A percentile compares a stretch with the other conserved stretches of the same genome.
Conservation (phyloP, 164 flowering plant species). For the Vitis rotundifolia region DNA sequence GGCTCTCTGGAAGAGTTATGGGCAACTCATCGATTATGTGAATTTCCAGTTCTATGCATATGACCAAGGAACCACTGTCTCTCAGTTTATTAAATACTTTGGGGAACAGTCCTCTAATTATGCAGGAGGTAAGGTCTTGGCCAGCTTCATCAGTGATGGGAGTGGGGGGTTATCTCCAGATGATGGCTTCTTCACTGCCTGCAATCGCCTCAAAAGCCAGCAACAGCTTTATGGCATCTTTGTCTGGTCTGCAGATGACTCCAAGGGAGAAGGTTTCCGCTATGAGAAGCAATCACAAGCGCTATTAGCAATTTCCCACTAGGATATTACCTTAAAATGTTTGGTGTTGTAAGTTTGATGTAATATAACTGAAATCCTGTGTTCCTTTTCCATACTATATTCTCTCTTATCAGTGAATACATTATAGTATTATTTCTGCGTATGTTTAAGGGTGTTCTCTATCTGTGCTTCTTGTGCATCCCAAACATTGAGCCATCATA, state of each 20-base stretch:
- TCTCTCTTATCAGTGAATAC: neutral
- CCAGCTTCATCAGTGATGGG: slow-evolving; percentile 41
- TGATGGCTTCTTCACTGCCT: slow-evolving; percentile 54
- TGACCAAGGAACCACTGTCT: slow-evolving; percentile 40
- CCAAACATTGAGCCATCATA: too few species aligned
- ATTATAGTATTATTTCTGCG: neutral
- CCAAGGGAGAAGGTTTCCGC: slow-evolving; percentile 36
- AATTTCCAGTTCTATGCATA: slow-evolving; percentile 69
- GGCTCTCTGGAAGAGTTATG: slow-evolving; percentile 47
- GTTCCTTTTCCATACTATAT: too few species aligned
- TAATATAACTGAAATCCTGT: too few species aligned
- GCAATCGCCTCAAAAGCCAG: slow-evolving; percentile 36
- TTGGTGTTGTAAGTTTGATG: too few species aligned
- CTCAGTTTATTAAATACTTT: slow-evolving; percentile 44
- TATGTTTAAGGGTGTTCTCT: too few species aligned
- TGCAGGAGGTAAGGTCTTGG: slow-evolving; percentile 44
- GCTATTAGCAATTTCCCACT: slow-evolving; percentile 27
- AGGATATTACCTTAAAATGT: neutral
- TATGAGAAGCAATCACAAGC: slow-evolving; percentile 50
- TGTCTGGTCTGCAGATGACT: slow-evolving; percentile 67
- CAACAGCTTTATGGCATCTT: slow-evolving; percentile 49
- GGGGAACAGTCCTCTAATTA: slow-evolving; percentile 39
- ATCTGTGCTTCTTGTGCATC: too few species aligned
- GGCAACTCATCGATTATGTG: slow-evolving; percentile 50
- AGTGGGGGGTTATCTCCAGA: slow-evolving; percentile 48